These are phyloP conservation scores for Daldinia decipiens DNA, from an alignment of 495 filamentous ascomycete species.

Conservation along the genomic window DNA sequence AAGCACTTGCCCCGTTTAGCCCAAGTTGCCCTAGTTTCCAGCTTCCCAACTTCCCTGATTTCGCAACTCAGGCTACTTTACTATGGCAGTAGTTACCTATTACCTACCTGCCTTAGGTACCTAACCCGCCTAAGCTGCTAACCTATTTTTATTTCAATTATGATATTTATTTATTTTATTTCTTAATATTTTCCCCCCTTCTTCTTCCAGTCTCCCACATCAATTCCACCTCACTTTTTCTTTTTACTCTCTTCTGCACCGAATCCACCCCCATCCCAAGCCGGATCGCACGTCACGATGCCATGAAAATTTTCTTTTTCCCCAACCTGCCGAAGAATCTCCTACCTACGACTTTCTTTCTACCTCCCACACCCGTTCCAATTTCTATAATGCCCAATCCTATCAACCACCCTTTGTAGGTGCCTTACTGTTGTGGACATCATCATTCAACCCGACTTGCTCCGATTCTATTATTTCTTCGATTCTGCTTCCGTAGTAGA, in stretches of 20 bases:
- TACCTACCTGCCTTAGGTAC: too few species aligned
- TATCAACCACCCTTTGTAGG: conserved; percentile 23
- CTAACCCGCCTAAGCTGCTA: conserved; percentile 8
- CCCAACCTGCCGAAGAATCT: conserved; percentile 39
- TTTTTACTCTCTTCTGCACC: conserved; percentile 26
- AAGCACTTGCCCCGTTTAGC: conserved; percentile 31
- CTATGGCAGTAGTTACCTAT: neutral
- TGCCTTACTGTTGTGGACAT: conserved; percentile 36
- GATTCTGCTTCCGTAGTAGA: conserved; percentile 28
- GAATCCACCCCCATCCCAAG: conserved; percentile 42
- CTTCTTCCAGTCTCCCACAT: conserved; percentile 16
- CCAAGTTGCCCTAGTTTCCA: conserved; percentile 7
- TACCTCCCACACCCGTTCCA: conserved; percentile 21
- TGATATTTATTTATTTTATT: conserved; percentile 9
- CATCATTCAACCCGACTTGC: conserved; percentile 36
- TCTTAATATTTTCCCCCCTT: conserved; percentile 9
- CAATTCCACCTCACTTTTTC: conserved; percentile 29
- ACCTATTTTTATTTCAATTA: conserved; percentile 25
- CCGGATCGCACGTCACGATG: conserved; percentile 40
- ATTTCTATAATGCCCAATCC: conserved; percentile 38
- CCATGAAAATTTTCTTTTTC: conserved; percentile 42
- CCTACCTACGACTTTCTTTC: conserved; percentile 13
- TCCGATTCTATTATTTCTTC: conserved; percentile 39
- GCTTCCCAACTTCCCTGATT: conserved; percentile 20
- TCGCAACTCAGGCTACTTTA: conserved; percentile 6